phyloP scores from a whole-genome alignment of 2,329 filamentous ascomycete genomes.

The Ophiostoma angusticollis region DNA sequence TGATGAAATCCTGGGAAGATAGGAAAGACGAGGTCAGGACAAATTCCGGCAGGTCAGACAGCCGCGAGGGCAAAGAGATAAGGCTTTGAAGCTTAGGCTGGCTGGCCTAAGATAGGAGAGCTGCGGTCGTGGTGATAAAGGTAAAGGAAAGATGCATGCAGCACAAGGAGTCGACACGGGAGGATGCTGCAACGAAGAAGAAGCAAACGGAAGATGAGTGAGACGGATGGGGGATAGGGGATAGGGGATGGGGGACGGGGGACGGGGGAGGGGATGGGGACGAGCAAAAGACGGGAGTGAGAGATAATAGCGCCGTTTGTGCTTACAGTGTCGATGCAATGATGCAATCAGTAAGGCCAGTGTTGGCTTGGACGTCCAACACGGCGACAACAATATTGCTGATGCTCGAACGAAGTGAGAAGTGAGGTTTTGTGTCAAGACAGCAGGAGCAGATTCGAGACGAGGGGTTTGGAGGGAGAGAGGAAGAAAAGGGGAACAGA shows the following conservation, averaged over 20 bases:
- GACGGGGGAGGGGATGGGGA: not conserved
- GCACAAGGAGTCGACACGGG: not conserved
- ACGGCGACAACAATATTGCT: no score
- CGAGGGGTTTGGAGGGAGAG: not conserved
- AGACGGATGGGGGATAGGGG: not conserved
- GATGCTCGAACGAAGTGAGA: not conserved
- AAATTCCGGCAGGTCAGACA: no score
- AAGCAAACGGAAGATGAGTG: not conserved
- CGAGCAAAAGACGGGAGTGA: not conserved
- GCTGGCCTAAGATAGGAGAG: no score
- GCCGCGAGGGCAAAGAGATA: not conserved
- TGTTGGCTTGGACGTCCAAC: no score
- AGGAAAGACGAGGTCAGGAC: no score
- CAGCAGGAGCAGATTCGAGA: not conserved
- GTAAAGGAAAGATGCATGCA: not conserved
- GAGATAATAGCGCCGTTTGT: not conserved
- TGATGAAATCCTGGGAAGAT: no score
- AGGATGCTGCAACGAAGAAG: not conserved
- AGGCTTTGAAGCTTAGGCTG: no score
- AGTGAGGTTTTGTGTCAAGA: not conserved
- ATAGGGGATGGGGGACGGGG: not conserved
- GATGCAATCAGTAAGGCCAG: no score
- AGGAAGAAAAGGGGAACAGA: slow-evolving; percentile 3
- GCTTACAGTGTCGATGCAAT: no score
- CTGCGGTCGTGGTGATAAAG: not conserved